A percentile compares a stretch with the other conserved stretches of the same genome.
These are phyloP conservation scores for Saccharomyces cerevisiae DNA, from an alignment of 805 yeast species.

Conservation along the genomic window DNA sequence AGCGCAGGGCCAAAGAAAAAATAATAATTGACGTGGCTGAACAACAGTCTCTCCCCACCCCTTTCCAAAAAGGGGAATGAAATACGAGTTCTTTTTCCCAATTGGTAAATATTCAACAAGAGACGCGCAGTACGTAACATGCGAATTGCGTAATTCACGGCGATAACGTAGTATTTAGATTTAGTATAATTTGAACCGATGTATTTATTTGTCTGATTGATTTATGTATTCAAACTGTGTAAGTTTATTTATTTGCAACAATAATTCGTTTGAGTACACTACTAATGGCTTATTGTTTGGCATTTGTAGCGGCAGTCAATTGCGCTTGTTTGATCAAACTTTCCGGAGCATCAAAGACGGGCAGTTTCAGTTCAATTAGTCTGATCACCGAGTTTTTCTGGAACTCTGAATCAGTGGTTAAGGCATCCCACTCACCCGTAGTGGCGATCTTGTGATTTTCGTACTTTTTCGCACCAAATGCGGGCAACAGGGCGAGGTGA, in stretches of 20 bases:
- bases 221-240: background rate
- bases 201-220: background rate
- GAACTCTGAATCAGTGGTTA: slow-evolving; percentile 41
- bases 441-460: slow-evolving; percentile 46
- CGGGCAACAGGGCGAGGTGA: slow-evolving; percentile 43
- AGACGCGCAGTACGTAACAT: background rate
- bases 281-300: slow-evolving; percentile 12
- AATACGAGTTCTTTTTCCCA: background rate
- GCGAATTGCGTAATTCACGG: background rate
- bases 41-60: background rate
- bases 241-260: background rate
- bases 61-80: background rate
- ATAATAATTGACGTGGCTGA: background rate
- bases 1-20: slow-evolving; percentile 1
- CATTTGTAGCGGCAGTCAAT: slow-evolving; percentile 43
- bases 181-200: background rate
- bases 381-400: slow-evolving; percentile 49
- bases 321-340: slow-evolving; percentile 59
- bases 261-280: background rate
- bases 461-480: slow-evolving; percentile 40
- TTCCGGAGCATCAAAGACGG: slow-evolving; percentile 58
- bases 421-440: slow-evolving; percentile 47
- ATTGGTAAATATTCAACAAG: background rate
- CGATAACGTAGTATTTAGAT: background rate
- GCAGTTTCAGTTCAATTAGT: slow-evolving; percentile 58